phyloP scores from a whole-genome alignment of 108 stramenopile genomes.

The Thalassiosira profunda region DNA sequence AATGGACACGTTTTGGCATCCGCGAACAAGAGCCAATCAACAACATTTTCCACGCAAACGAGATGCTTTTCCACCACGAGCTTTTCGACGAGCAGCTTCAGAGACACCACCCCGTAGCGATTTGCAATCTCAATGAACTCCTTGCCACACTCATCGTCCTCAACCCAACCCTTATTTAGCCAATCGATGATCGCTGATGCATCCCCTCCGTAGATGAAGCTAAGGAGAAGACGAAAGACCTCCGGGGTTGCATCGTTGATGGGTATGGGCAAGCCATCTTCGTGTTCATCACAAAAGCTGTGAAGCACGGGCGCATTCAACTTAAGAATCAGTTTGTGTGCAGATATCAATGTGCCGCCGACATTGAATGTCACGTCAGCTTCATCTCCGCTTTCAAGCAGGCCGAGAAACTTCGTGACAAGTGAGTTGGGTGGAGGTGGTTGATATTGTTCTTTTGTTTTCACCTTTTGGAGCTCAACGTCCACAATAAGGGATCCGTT shows the following conservation, averaged over 20 bases:
- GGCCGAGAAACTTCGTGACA: too few species aligned
- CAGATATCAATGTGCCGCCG: not conserved
- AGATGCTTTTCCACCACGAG: not conserved
- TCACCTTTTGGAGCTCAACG: too few species aligned
- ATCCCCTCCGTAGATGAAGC: constrained; percentile 12
- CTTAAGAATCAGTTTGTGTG: constrained; percentile 12
- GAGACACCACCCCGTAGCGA: constrained; percentile 9
- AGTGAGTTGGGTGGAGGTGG: too few species aligned
- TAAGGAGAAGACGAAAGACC: constrained; percentile 12
- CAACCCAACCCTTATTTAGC: too few species aligned
- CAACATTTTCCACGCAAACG: constrained; percentile 1
- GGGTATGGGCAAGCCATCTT: not conserved
- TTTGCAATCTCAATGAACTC: constrained; percentile 21
- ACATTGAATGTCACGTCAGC: constrained; percentile 14
- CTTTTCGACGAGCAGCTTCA: constrained; percentile 17
- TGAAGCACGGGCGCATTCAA: constrained; percentile 4
- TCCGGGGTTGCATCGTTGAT: constrained; percentile 13
- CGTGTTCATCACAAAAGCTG: not conserved
- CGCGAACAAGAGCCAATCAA: constrained; percentile 18
- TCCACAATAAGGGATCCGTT: too few species aligned
- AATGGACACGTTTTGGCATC: constrained; percentile 16
- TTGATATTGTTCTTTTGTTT: too few species aligned
- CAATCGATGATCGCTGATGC: not conserved
- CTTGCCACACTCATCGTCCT: not conserved
- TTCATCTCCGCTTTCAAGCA: not conserved